Conservation (phyloP, 208 protist genomes). For the Crithidia sp. region DNA sequence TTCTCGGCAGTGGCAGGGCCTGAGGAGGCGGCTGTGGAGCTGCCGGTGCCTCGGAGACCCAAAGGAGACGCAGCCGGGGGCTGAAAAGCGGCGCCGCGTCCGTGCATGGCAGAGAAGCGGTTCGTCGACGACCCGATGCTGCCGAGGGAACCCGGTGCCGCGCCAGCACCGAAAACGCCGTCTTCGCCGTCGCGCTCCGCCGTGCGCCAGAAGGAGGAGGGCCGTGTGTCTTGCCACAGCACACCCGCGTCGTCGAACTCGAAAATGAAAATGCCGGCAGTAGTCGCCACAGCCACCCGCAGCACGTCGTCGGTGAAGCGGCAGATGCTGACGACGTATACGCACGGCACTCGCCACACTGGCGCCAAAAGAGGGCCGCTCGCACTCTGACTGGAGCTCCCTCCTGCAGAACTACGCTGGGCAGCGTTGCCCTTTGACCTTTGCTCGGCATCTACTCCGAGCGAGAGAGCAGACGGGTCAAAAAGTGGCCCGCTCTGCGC, state of each 20-base stretch:
- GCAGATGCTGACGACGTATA: conserved; percentile 50
- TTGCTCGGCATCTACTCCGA: neutral
- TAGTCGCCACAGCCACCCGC: conserved; percentile 55
- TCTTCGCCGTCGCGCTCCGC: conserved; percentile 9
- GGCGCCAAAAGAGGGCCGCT: neutral
- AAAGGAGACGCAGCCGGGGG: neutral
- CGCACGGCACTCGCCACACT: conserved; percentile 1
- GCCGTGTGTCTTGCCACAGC: conserved; percentile 36
- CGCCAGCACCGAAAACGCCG: neutral
- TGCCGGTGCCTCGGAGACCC: neutral
- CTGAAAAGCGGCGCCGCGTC: conserved; percentile 3
- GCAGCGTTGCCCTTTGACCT: too few species aligned
- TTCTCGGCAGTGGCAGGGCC: neutral
- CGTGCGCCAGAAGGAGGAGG: conserved; percentile 20
- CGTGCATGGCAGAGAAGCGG: conserved; percentile 1
- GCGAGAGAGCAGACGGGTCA: neutral
- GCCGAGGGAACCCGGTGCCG: neutral
- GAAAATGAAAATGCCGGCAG: conserved; percentile 41
- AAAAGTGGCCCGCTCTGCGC: conserved; percentile 48
- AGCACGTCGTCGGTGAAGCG: conserved; percentile 47
- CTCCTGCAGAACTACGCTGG: too few species aligned
- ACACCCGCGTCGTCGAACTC: conserved; percentile 53
- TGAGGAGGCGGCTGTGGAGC: neutral
- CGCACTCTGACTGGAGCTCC: too few species aligned
- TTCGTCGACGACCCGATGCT: neutral